These are phyloP conservation scores for Boletus mariae DNA, from an alignment of 1,284 basidiomycete genomes.

Conservation along the genomic window DNA sequence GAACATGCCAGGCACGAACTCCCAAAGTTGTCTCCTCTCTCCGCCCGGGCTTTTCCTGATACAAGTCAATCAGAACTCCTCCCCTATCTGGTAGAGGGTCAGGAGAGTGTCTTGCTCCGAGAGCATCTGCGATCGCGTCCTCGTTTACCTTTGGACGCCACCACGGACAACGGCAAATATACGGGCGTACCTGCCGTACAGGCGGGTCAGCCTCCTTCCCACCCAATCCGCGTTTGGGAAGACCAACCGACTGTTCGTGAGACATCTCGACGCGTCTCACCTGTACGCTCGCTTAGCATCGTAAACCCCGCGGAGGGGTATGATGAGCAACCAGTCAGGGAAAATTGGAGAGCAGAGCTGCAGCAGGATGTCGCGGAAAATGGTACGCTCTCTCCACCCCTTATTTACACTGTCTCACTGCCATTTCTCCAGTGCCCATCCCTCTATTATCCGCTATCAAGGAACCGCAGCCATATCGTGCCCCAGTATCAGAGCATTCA, in stretches of 20 bases:
- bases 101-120: conserved; percentile 6
- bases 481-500: neutral
- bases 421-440: conserved; percentile 5
- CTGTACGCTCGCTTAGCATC: conserved; percentile 1
- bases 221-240: conserved; percentile 30
- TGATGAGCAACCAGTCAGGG: neutral
- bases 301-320: neutral
- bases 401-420: conserved; percentile 9
- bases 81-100: conserved; percentile 1
- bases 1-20: conserved; percentile 16
- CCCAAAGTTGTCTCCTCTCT: conserved; percentile 13
- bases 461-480: neutral
- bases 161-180: neutral
- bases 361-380: conserved; percentile 2
- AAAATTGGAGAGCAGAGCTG: neutral
- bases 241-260: conserved; percentile 12
- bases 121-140: conserved; percentile 12
- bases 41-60: conserved; percentile 6
- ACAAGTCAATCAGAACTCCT: neutral
- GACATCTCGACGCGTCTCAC: conserved; percentile 14
- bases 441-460: neutral
- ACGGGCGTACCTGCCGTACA: neutral
- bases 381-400: conserved; percentile 7
- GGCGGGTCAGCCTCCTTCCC: conserved; percentile 6
- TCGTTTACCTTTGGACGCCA: neutral